Base-by-base conservation (phyloP, 2,329 filamentous ascomycete genomes). In the Trichoderma oligosporum region DNA sequence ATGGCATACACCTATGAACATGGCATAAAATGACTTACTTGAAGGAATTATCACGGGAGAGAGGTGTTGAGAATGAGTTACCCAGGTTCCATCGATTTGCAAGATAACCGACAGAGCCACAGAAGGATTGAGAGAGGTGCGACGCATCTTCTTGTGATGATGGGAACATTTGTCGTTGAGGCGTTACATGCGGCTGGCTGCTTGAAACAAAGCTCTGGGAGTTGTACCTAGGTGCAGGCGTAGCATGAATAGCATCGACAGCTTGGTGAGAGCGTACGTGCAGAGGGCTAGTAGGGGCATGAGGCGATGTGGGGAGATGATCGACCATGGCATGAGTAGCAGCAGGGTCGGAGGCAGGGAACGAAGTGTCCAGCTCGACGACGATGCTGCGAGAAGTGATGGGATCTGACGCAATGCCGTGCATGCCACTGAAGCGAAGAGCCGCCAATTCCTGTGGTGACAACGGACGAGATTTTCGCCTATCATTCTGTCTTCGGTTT, bases 401-500 rank as follows among this genome's bases (percentile, higher is more conserved):
- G 29, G 74, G 70, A 58, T 81, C 78, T 29, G 78, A 76, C 4
- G 79, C 76, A 39, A 82, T 69, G 31, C 78, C 73, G 62, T 80
- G 76, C 70, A 83, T 75, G 63, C 76, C 78, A 45, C 82, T 76
- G 67, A 81, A 78, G 67, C 80, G 73, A 64, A 85, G 74, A 58
- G 82, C 81, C 61, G 81, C 84, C 55, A 93, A 81, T 70, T 94
- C 90, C 70, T 91, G 85, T 8, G 87, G 83, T 25, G 89, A 83
- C 35, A 96, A 80, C 45, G 92, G 91, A 64, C 89, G 87, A 56
- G 90, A 91, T 76, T 93, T 95, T 64, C 93, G 84, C 65, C 93
- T 84, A 71, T 95, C 90, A 73, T 95, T 96, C 72, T 97, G 93
- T 63, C 93, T 83, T 68, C 91, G 85, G 68, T 97, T 97, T 69